phyloP scores from a whole-genome alignment of 2,329 filamentous ascomycete genomes.

The Cytospora mali region DNA sequence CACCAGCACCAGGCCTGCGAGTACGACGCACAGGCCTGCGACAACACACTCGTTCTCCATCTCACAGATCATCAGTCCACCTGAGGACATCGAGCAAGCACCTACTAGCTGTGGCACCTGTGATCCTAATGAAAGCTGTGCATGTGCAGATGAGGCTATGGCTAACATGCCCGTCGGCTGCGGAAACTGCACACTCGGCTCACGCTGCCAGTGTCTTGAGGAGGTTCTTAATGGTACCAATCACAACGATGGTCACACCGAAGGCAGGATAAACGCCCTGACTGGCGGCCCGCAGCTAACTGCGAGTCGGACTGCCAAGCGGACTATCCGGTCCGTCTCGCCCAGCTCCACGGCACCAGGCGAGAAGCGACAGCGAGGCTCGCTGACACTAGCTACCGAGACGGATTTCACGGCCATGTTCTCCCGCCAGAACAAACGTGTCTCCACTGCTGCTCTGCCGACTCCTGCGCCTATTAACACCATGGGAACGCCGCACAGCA shows the following conservation, averaged over 20 bases:
- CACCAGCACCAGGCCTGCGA: conserved; percentile 21
- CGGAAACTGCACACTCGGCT: conserved; percentile 64
- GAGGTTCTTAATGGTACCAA: conserved; percentile 41
- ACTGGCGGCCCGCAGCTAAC: conserved; percentile 3
- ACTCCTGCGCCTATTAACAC: conserved; percentile 38
- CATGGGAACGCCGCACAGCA: conserved; percentile 21
- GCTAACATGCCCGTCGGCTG: conserved; percentile 61
- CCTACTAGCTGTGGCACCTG: conserved; percentile 59
- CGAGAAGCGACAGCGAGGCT: conserved; percentile 59
- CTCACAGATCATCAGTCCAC: conserved; percentile 59
- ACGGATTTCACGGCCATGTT: conserved; percentile 75
- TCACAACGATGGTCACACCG: conserved; percentile 23
- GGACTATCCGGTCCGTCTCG: conserved; percentile 38
- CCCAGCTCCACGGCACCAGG: conserved; percentile 45
- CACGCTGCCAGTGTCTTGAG: conserved; percentile 65
- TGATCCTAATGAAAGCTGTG: conserved; percentile 54
- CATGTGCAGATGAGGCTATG: conserved; percentile 62
- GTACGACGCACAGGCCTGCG: conserved; percentile 32
- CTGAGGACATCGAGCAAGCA: conserved; percentile 45
- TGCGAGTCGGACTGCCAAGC: conserved; percentile 24
- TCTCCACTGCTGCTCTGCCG: conserved; percentile 31
- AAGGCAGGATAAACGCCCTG: conserved; percentile 22
- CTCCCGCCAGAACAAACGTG: conserved; percentile 46
- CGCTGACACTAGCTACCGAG: conserved; percentile 56
- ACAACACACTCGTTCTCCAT: conserved; percentile 50